Base-by-base conservation (phyloP, 768 basidiomycete species). In the Termitomyces eurrhizus region DNA sequence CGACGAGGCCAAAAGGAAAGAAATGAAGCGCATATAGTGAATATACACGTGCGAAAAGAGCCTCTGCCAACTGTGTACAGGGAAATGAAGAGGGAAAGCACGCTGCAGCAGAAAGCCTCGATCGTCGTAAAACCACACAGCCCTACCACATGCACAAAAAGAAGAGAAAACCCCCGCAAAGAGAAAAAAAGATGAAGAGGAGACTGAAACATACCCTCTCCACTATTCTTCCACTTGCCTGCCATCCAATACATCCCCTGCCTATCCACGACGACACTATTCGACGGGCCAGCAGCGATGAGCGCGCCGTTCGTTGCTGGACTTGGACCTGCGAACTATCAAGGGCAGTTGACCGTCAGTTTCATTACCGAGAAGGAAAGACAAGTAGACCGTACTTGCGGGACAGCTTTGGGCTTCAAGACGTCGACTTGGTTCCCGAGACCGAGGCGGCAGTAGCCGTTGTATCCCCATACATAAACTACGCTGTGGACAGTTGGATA, bases 171-270 rank as follows among this genome's bases (percentile, higher is more conserved):
- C 21, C 21, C 29, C 29, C 12, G 35, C 11, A 26, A 26, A 18
- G 5, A 26, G 12, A n/a, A 55, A 56, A 39, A 12, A 36, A 16
- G 21, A 56, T 1, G 1, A 1, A 21, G 8, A 44, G 18, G 44
- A 29, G 21, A 21, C 21, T 21, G 21, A 29, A 24, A 66, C 74
- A 56, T 66, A 84, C 94, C 95, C 73, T 97, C 95, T 12, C 95
- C 95, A 7, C 93, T 94, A 64, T 88, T 92, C 74, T 98, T 98
- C 92, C 92, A 98, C 85, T 89, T 94, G 41, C 88, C 91, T 46
- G 89, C 89, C 86, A 89, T 90, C 81, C 82, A 95, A 67, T 86
- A 92, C 86, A 93, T 91, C n/a, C 83, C 80, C 67, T 92, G 89
- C 52, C 82, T 86, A 70, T 96, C 94, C 42, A 94, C 78, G 32